Evolutionary conservation across 148 eudicot genomes (phyloP), one percentile per base, ranked within the genome.

Genomic region (Vaccinium vitisidaea): DNA sequence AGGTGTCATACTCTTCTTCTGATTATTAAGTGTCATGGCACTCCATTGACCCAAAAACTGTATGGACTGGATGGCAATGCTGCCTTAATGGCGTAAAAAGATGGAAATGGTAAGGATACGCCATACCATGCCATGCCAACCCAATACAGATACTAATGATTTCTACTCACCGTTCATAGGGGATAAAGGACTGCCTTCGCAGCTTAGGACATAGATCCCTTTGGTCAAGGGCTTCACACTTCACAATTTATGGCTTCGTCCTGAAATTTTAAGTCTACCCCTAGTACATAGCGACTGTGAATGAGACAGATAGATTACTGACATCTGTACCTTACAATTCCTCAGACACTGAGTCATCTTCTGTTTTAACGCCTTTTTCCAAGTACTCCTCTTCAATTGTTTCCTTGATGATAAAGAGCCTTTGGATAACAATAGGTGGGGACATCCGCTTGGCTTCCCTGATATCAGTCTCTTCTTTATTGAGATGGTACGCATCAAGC

Each of bases 321-420:
- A 76, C 82, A 83, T 67, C 53, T 78, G 58, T 61, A 79, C 83
- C 83, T 81, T 84, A 87, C 6, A 39, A 67, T 55, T 88, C 87
- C 14, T 86, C 89, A 7, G 90, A 71, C 6, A 87, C 84, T 27
- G 87, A 75, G 48, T 87, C 90, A 21, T 87, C 82, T 30, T 91
- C 91, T 18, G 92, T 61, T 65, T 88, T 89, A 74, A 54, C 76
- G 59, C 76, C 88, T n/a, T 83, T 80, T 89, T 86, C 92, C 88
- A 97, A 91, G 89, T 97, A 97, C 87, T 97, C 98, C 30, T 88
- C 93, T 87, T 97, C 98, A 61, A 97, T 91, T 12, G 98, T 97
- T 83, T 95, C 92, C 91, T 95, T 93, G 75, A 97, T 98, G 71
- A 97, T 95, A 86, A 88, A 90, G 82, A 97, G 99, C 87, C 99